These are phyloP conservation scores for Leccinum fallax DNA, from an alignment of 1,284 basidiomycete species.

Conservation along the genomic window DNA sequence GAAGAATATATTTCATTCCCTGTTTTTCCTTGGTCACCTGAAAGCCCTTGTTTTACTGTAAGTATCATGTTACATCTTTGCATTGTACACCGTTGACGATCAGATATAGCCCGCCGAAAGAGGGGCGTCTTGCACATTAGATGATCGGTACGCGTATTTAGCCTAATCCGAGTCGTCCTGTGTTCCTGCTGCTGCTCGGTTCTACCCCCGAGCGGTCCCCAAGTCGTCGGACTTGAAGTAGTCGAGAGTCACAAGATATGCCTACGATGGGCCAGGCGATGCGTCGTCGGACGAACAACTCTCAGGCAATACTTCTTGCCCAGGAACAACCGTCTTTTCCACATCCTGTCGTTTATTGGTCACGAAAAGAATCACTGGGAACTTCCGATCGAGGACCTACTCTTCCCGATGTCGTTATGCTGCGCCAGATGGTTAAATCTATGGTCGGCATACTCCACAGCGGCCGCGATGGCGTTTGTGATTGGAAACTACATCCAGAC, in stretches of 20 bases:
- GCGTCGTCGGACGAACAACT: background rate
- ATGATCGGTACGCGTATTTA: conserved; percentile 1
- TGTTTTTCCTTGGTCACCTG: background rate
- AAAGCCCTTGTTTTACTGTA: background rate
- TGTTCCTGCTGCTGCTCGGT: background rate
- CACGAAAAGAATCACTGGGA: background rate
- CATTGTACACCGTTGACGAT: conserved; percentile 4
- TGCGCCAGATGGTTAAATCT: conserved; percentile 7
- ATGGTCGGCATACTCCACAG: conserved; percentile 14
- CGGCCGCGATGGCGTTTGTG: conserved; percentile 6
- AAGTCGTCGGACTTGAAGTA: background rate
- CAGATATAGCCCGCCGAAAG: background rate
- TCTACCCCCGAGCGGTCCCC: background rate
- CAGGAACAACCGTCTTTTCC: conserved; percentile 3
- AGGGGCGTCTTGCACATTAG: background rate
- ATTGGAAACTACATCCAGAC: conserved; percentile 5
- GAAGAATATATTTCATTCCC: background rate
- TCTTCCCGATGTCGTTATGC: conserved; percentile 34
- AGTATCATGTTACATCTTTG: background rate
- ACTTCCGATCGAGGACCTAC: conserved; percentile 5
- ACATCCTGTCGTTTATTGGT: conserved; percentile 11
- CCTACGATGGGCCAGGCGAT: conserved; percentile 1
- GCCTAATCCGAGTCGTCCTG: background rate
- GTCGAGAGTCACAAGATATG: background rate
- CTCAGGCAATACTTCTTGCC: background rate